Conservation (phyloP, 1,139 yeast species). For the Wickerhamomyces sp. region DNA sequence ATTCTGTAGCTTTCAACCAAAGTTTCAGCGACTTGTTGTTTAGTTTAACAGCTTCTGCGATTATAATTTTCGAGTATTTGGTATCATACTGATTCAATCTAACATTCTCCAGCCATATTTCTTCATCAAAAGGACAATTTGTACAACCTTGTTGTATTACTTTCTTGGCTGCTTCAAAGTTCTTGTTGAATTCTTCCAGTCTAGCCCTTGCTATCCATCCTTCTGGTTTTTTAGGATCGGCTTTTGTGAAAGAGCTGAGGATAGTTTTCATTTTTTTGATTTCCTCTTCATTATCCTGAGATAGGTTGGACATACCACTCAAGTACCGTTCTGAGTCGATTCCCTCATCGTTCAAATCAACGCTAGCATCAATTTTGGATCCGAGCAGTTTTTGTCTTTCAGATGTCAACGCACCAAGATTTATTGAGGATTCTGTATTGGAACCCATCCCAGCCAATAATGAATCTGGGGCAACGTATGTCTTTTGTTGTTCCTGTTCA, state of each 20-base stretch:
- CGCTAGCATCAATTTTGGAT: conserved; percentile 32
- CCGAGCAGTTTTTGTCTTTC: conserved; percentile 31
- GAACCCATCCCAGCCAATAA: conserved; percentile 37
- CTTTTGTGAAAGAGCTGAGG: conserved; percentile 61
- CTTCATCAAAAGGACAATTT: conserved; percentile 60
- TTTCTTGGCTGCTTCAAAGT: conserved; percentile 50
- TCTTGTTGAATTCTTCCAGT: conserved; percentile 64
- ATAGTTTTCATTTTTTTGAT: conserved; percentile 53
- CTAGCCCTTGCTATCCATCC: conserved; percentile 91
- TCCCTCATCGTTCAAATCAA: conserved; percentile 22
- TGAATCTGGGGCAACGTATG: conserved; percentile 81
- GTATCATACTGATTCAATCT: conserved; percentile 52
- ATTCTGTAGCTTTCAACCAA: conserved; percentile 68
- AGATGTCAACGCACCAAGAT: conserved; percentile 30
- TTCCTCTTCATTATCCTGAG: conserved; percentile 36
- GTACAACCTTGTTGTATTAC: conserved; percentile 71
- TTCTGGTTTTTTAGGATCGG: conserved; percentile 69
- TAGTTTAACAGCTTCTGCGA: conserved; percentile 59
- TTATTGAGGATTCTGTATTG: conserved; percentile 24
- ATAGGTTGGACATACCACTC: conserved; percentile 28
- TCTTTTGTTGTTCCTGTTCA: conserved; percentile 60
- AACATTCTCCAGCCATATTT: conserved; percentile 79
- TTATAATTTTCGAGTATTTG: conserved; percentile 47
- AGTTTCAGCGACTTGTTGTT: conserved; percentile 53
- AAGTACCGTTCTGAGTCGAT: conserved; percentile 36